Evolutionary conservation across 2,329 filamentous ascomycete species (phyloP).

Genomic region (Ophiosphaerella herpotricha): DNA sequence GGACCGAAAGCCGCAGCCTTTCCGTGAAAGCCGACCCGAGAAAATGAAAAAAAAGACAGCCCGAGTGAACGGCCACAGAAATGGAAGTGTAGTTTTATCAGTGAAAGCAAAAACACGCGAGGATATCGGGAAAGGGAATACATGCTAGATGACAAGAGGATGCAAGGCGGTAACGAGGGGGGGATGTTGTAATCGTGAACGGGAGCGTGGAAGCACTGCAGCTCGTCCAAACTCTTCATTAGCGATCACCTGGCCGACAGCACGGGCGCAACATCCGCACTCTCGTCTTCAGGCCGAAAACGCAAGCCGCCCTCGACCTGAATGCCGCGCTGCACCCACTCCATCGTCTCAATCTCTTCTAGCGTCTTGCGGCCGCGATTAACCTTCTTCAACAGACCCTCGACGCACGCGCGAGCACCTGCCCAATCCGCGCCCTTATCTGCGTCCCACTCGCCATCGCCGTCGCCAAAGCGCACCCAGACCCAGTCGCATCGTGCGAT

Average conservation of each 20-base stretch:
- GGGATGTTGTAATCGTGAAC: not conserved
- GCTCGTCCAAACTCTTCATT: constrained; percentile 23
- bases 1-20: too few species aligned
- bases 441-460: constrained; percentile 83
- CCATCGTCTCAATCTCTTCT: constrained; percentile 70
- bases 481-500: constrained; percentile 95
- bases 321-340: constrained; percentile 80
- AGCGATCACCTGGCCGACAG: constrained; percentile 33
- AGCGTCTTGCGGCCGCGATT: constrained; percentile 75
- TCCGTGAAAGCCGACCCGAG: too few species aligned
- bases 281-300: constrained; percentile 57
- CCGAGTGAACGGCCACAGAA: too few species aligned
- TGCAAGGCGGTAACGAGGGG: not conserved
- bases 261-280: constrained; percentile 15
- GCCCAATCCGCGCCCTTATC: constrained; percentile 68
- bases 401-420: constrained; percentile 80
- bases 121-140: not conserved
- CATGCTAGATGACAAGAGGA: not conserved
- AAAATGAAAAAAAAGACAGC: too few species aligned
- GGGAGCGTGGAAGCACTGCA: too few species aligned
- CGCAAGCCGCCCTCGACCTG: constrained; percentile 64
- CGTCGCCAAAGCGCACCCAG: constrained; percentile 84
- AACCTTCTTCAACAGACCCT: constrained; percentile 81
- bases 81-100: too few species aligned
- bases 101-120: not conserved